These are phyloP conservation scores for Podaxis sp. DNA, from an alignment of 768 basidiomycete species.

Conservation along the genomic window DNA sequence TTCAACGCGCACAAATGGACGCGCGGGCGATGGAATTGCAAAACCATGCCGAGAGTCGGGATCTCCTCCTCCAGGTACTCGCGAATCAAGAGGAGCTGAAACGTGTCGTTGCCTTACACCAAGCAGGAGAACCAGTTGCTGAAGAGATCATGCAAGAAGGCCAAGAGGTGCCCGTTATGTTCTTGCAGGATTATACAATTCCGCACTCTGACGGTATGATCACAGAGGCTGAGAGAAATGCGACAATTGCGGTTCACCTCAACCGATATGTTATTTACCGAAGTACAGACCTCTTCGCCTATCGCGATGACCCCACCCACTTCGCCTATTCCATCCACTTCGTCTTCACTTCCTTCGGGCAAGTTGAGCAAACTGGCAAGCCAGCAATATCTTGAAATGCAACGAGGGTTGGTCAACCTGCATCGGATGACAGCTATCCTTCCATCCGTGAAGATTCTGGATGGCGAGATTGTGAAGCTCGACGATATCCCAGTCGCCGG, in stretches of 20 bases:
- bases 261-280: conserved; percentile 9
- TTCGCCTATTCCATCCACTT: conserved; percentile 10
- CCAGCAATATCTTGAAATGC: conserved; percentile 40
- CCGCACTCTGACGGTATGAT: conserved; percentile 2
- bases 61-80: conserved; percentile 38
- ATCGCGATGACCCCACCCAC: conserved; percentile 11
- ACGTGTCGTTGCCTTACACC: conserved; percentile 35
- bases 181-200: neutral
- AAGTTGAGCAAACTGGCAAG: conserved; percentile 19
- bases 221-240: conserved; percentile 24
- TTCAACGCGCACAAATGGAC: conserved; percentile 26
- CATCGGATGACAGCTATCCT: conserved; percentile 39
- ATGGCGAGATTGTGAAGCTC: conserved; percentile 47
- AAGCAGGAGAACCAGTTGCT: conserved; percentile 40
- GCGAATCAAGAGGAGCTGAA: conserved; percentile 30
- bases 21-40: conserved; percentile 26
- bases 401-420: conserved; percentile 40
- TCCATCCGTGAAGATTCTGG: conserved; percentile 50
- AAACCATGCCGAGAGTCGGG: conserved; percentile 34
- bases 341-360: no score
- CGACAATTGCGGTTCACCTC: conserved; percentile 10
- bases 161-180: conserved; percentile 38
- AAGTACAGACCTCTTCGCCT: conserved; percentile 20
- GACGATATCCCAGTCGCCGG: conserved; percentile 44
- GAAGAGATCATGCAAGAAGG: conserved; percentile 51